Evolutionary conservation across 345 rosid species (phyloP).

Genomic region (Eutrema yunnanense): DNA sequence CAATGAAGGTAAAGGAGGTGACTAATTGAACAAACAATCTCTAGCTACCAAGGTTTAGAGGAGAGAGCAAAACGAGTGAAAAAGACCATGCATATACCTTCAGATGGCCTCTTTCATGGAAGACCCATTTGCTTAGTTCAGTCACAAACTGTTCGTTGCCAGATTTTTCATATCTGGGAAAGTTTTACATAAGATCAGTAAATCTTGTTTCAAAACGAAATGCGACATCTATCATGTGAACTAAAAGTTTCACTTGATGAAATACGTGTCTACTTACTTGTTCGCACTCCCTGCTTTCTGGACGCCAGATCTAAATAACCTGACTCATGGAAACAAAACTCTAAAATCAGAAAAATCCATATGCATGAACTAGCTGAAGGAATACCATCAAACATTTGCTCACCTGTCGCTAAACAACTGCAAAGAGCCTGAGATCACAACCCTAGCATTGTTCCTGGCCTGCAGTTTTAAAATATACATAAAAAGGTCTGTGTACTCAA

Average conservation of each 20-base stretch:
- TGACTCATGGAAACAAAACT: constrained; percentile 25
- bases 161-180: constrained; percentile 49
- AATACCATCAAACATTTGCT: constrained; percentile 17
- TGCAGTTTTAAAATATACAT: constrained; percentile 27
- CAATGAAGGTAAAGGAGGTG: neutral
- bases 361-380: neutral
- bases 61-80: neutral
- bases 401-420: constrained; percentile 57
- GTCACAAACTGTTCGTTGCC: constrained; percentile 66
- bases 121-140: constrained; percentile 71
- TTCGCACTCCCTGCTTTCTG: constrained; percentile 50
- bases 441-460: constrained; percentile 78
- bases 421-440: constrained; percentile 58
- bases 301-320: constrained; percentile 51
- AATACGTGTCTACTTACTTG: constrained; percentile 33
- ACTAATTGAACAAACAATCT: too few relatives aligned
- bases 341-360: constrained; percentile 17
- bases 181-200: constrained; percentile 13
- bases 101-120: constrained; percentile 71
- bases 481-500: neutral
- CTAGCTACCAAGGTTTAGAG: too few relatives aligned
- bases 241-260: neutral
- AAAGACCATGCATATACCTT: constrained; percentile 34
- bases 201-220: neutral
- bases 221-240: neutral